phyloP scores from a whole-genome alignment of 108 stramenopile species.

The Phaeodactylum tricornutum region DNA sequence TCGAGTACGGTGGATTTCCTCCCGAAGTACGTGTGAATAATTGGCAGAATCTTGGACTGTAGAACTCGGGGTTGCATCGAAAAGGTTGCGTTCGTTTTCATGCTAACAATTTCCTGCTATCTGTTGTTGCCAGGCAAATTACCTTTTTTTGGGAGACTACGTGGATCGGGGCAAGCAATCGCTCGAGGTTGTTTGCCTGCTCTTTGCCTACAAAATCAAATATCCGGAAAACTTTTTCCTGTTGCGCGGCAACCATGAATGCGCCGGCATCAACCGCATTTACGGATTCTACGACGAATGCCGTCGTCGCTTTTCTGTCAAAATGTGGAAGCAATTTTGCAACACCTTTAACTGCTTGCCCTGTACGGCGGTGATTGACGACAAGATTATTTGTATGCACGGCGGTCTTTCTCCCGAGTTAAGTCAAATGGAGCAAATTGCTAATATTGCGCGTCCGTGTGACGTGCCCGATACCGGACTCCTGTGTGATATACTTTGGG shows the following conservation, averaged over 20 bases:
- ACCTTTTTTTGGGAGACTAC: constrained; percentile 98
- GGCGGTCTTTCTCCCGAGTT: constrained; percentile 96
- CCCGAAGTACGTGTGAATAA: constrained; percentile 58
- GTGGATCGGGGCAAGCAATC: constrained; percentile 97
- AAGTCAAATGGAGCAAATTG: constrained; percentile 94
- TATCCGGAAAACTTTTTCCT: constrained; percentile 99
- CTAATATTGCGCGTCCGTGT: constrained; percentile 91
- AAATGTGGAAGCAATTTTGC: constrained; percentile 99
- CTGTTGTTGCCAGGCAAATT: constrained; percentile 71
- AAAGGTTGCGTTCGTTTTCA: not conserved
- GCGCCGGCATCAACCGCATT: constrained; percentile 98
- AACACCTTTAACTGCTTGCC: constrained; percentile 99
- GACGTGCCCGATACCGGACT: constrained; percentile 99
- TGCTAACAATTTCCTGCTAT: not conserved
- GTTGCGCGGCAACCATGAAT: constrained; percentile 99
- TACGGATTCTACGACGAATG: constrained; percentile 99
- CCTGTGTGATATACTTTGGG: constrained; percentile 98
- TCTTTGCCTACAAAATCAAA: constrained; percentile 99
- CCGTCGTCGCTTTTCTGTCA: constrained; percentile 95
- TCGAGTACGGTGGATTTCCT: constrained; percentile 96
- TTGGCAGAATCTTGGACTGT: not conserved
- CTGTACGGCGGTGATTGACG: constrained; percentile 96
- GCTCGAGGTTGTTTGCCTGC: constrained; percentile 89
- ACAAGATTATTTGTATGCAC: constrained; percentile 99
- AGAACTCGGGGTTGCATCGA: not conserved